Evolutionary conservation across 495 filamentous ascomycete species (phyloP).

Genomic region (Lindgomyces ingoldianus): DNA sequence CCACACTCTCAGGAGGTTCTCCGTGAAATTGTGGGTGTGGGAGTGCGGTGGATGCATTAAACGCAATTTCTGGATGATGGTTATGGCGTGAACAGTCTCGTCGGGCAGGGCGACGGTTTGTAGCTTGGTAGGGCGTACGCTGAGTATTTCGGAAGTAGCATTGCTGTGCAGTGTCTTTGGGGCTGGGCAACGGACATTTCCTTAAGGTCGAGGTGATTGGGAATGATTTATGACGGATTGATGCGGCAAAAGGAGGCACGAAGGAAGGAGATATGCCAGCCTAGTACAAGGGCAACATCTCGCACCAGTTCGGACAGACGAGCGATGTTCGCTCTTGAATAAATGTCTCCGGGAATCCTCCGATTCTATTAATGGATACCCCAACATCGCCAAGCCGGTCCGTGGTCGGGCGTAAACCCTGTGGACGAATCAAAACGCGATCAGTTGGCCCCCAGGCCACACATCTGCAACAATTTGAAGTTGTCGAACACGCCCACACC

Average conservation of each 20-base stretch:
- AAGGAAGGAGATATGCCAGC: not conserved
- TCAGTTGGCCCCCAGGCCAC: not conserved
- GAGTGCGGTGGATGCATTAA: conserved; percentile 64
- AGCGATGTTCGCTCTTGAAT: not conserved
- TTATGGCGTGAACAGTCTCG: conserved; percentile 70
- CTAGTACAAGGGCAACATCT: not conserved
- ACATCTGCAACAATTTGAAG: not conserved
- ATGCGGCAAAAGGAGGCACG: too few species aligned
- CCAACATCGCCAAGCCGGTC: not conserved
- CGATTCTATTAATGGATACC: not conserved
- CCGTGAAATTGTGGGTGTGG: conserved; percentile 38
- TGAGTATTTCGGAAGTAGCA: conserved; percentile 95
- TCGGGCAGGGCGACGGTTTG: conserved; percentile 88
- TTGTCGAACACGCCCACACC: not conserved
- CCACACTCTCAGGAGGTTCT: conserved; percentile 38
- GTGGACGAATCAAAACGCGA: not conserved
- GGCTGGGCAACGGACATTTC: conserved; percentile 95
- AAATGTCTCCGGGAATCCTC: not conserved
- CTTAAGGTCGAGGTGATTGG: conserved; percentile 79
- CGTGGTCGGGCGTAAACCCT: not conserved
- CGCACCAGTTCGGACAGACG: not conserved
- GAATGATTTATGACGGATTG: conserved; percentile 43
- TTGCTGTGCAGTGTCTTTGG: conserved; percentile 88
- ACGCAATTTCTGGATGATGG: conserved; percentile 68
- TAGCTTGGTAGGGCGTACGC: conserved; percentile 92